These are phyloP conservation scores for Linnemannia zychae DNA, from an alignment of 192 early-diverging fungal species.

Conservation along the genomic window DNA sequence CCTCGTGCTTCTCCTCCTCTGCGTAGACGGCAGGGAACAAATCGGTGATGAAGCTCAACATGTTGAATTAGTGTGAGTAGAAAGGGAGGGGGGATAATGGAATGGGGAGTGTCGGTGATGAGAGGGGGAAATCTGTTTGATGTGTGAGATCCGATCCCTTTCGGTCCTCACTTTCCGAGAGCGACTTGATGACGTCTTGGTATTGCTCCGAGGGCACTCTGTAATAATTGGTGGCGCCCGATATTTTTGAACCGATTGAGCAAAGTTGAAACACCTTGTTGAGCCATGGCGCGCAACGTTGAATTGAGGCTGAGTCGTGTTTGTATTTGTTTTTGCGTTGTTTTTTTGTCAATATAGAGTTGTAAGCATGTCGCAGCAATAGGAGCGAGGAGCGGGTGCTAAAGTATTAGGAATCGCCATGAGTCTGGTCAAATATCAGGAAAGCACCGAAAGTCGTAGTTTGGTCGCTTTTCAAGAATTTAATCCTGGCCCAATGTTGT, in stretches of 20 bases:
- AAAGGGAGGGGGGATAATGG: constrained; percentile 4
- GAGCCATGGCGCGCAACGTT: too few relatives aligned
- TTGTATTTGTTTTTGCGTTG: too few relatives aligned
- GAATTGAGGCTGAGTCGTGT: too few relatives aligned
- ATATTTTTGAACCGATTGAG: too few relatives aligned
- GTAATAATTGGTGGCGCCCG: neutral
- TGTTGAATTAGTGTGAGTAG: constrained; percentile 13
- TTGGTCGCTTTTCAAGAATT: neutral
- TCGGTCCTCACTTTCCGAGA: neutral
- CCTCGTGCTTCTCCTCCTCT: constrained; percentile 63
- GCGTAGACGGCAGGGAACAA: constrained; percentile 76
- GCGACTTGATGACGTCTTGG: neutral
- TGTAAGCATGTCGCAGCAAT: too few relatives aligned
- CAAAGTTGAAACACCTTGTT: too few relatives aligned
- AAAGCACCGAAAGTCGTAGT: neutral
- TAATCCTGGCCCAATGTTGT: constrained; percentile 54
- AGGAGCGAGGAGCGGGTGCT: too few relatives aligned
- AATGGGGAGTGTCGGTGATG: neutral
- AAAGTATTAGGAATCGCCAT: neutral
- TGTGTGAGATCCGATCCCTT: constrained; percentile 12
- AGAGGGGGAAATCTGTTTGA: neutral
- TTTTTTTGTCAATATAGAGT: too few relatives aligned
- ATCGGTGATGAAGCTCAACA: constrained; percentile 60
- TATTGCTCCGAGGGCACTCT: neutral
- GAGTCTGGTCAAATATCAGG: neutral